These are phyloP conservation scores for Serendipita sp. DNA, from an alignment of 768 basidiomycete genomes.

Conservation along the genomic window DNA sequence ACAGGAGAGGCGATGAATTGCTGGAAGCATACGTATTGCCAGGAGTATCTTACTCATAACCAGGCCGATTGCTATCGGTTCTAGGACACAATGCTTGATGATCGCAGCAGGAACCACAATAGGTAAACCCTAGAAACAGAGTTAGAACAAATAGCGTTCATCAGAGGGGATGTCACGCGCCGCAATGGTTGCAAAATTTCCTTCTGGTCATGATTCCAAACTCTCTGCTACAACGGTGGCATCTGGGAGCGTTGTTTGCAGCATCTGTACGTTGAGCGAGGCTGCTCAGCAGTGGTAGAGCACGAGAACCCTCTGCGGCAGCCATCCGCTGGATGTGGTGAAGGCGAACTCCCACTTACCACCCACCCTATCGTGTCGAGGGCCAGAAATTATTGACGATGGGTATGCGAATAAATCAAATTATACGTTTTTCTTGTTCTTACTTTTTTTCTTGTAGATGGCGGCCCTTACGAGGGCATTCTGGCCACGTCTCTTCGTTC, in stretches of 20 bases:
- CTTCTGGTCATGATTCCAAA: constrained; percentile 53
- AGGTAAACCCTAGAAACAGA: constrained; percentile 39
- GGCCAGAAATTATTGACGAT: background rate
- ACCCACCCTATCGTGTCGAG: background rate
- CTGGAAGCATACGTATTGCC: background rate
- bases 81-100: constrained; percentile 70
- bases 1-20: background rate
- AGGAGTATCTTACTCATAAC: constrained; percentile 40
- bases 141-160: constrained; percentile 8
- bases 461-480: background rate
- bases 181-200: constrained; percentile 60
- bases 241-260: constrained; percentile 19
- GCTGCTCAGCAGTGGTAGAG: constrained; percentile 59
- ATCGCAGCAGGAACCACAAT: constrained; percentile 60
- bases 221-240: constrained; percentile 45
- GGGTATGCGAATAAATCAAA: background rate
- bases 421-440: background rate
- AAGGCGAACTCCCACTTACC: background rate
- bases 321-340: background rate
- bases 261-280: constrained; percentile 28
- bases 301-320: constrained; percentile 17
- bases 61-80: constrained; percentile 23
- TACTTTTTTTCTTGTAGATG: background rate
- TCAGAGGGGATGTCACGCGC: constrained; percentile 25
- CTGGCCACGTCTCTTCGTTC: background rate